A percentile compares a stretch with the other conserved stretches of the same genome.
Conservation (phyloP, 2,329 filamentous ascomycete genomes). For the Colletotrichum magnum region DNA sequence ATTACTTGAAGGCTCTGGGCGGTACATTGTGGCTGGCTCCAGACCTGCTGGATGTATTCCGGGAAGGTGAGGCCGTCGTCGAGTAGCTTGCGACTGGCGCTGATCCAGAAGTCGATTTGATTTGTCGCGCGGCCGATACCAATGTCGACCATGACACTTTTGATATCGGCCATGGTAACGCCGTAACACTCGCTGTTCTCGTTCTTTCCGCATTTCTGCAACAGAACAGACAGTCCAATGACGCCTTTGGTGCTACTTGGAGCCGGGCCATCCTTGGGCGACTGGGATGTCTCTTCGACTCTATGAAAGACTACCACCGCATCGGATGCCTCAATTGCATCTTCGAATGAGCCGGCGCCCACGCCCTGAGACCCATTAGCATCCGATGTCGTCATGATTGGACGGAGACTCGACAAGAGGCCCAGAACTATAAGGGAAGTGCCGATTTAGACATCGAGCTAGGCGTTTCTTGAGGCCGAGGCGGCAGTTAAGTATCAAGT, state of each 20-base stretch:
- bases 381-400: neutral
- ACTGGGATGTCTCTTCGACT: neutral
- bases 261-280: neutral
- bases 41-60: neutral
- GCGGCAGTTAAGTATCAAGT: neutral
- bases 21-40: neutral
- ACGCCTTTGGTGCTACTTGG: neutral
- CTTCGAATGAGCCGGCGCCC: neutral
- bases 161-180: neutral
- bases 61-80: conserved; percentile 2
- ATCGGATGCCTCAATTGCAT: neutral
- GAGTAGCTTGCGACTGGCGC: neutral
- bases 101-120: conserved; percentile 18
- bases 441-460: neutral
- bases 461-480: neutral
- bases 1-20: neutral
- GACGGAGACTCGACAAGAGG: neutral
- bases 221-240: neutral
- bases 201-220: conserved; percentile 1
- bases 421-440: neutral
- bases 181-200: neutral
- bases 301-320: conserved; percentile 1
- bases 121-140: neutral
- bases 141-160: conserved; percentile 5
- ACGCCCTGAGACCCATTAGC: neutral